Conservation (phyloP, 805 yeast genomes). For the Tetrapisispora namnaoensis region DNA sequence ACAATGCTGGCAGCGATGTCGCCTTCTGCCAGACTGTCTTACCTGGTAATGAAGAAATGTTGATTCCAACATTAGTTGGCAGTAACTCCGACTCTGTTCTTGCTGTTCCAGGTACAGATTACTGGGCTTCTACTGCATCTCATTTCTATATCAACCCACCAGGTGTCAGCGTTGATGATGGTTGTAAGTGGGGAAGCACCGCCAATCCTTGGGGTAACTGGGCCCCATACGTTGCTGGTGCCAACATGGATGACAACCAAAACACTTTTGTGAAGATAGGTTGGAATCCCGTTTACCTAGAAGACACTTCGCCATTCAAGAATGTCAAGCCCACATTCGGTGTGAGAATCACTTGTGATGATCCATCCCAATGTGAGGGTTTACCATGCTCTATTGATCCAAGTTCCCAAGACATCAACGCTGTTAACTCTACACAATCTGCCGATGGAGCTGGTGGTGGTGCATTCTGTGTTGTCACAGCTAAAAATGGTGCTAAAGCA, state of each 20-base stretch:
- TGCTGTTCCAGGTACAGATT: constrained; percentile 79
- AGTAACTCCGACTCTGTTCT: constrained; percentile 38
- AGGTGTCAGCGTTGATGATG: constrained; percentile 65
- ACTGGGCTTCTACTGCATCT: constrained; percentile 81
- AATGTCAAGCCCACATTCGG: constrained; percentile 57
- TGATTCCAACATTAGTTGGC: constrained; percentile 66
- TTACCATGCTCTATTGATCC: constrained; percentile 79
- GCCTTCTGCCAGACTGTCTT: constrained; percentile 89
- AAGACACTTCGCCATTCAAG: constrained; percentile 44
- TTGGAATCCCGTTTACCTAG: constrained; percentile 82
- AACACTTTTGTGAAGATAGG: constrained; percentile 77
- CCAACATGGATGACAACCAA: constrained; percentile 62
- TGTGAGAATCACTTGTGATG: constrained; percentile 62
- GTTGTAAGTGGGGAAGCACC: constrained; percentile 75
- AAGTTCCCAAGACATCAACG: constrained; percentile 46
- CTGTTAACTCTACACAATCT: constrained; percentile 34
- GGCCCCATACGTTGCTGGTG: constrained; percentile 92
- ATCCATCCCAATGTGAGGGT: constrained; percentile 61
- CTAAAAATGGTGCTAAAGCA: constrained; percentile 51
- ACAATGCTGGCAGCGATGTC: constrained; percentile 49
- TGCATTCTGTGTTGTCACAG: constrained; percentile 78
- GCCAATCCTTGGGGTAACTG: constrained; percentile 73
- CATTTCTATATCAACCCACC: constrained; percentile 82
- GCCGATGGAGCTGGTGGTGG: constrained; percentile 55
- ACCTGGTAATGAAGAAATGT: constrained; percentile 92